Base-by-base conservation (phyloP, 2,329 filamentous ascomycete genomes). In the Pyricularia sp. region DNA sequence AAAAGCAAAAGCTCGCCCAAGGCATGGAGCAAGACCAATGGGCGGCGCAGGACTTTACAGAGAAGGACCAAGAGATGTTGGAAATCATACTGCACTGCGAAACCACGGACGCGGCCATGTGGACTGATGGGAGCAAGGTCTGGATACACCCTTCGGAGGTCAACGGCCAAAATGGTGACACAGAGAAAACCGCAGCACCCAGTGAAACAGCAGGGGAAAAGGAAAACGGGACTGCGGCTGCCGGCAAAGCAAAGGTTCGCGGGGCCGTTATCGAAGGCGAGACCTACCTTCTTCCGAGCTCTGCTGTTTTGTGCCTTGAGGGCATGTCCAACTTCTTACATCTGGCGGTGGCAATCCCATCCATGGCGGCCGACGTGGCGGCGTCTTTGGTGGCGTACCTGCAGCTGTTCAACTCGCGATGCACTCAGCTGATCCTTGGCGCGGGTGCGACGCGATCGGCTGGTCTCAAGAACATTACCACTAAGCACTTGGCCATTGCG, bases 351-450 rank as follows among this genome's bases (percentile, higher is more conserved):
- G 90, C 90, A 36, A 94, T 98, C 69, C 94, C 95, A 1, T 94
- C 91, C 70, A 94, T 97, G 88, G 92, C 93, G 0, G 84, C 89
- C 2, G 93, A 97, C 70, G 90, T 97, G 68, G 91, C 92, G 0
- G 83, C 86, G 2, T 90, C 89, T 0, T 85, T 99, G 12, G 83
- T 97, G 61, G 90, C 95, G 26, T 97, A 96, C 75, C 84, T 98
- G 17, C 92, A 95, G 72, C 85, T 97, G 4, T 99, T 98, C 84
- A 97, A 99, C 78, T 97, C 93, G 2, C 90, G 95, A 25, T 94
- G 94, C 69, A 96, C 92, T n/a, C 95, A 99, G 77, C 86, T 99
- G 69, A 97, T 99, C 72, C 88, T 99, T 7, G 95, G 95, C 0
- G 95, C 95, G 1, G 95, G 95, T 4, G 95, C 95, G 4, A 97